These are phyloP conservation scores for Leccinum fuscescens DNA, from an alignment of 1,284 basidiomycete species.

Conservation along the genomic window DNA sequence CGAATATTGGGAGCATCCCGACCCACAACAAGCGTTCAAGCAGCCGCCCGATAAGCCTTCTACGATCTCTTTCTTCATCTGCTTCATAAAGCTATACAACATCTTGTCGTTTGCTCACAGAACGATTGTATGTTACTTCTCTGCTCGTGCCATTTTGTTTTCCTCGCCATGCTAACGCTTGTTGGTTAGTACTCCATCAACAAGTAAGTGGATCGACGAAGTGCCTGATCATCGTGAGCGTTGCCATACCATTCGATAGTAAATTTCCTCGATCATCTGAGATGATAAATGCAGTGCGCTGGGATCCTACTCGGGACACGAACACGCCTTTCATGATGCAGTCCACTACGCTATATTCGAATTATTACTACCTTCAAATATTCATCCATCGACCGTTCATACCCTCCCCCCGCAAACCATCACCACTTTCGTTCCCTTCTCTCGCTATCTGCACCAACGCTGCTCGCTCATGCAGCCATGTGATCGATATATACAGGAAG, in stretches of 20 bases:
- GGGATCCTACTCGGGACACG: slow-evolving; percentile 70
- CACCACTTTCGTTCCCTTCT: slow-evolving; percentile 63
- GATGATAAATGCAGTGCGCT: slow-evolving; percentile 48
- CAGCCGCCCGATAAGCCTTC: slow-evolving; percentile 60
- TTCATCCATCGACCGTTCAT: slow-evolving; percentile 83
- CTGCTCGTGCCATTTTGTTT: background rate
- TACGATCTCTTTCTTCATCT: slow-evolving; percentile 53
- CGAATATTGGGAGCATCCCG: slow-evolving; percentile 68
- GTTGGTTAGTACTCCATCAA: slow-evolving; percentile 66
- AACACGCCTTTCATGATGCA: slow-evolving; percentile 60
- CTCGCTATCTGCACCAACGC: slow-evolving; percentile 85
- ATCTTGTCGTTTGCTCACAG: slow-evolving; percentile 64
- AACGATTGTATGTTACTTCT: slow-evolving; percentile 53
- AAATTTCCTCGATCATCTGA: slow-evolving; percentile 1
- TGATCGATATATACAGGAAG: slow-evolving; percentile 56
- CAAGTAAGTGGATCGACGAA: slow-evolving; percentile 72
- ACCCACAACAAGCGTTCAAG: slow-evolving; percentile 49
- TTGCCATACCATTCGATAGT: background rate
- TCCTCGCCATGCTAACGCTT: background rate
- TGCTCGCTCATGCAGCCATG: slow-evolving; percentile 73
- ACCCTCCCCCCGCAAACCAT: slow-evolving; percentile 59
- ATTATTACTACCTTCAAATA: slow-evolving; percentile 76
- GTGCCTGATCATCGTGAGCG: slow-evolving; percentile 63
- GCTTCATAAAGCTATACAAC: slow-evolving; percentile 59
- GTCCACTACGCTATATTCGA: slow-evolving; percentile 62